Conservation (phyloP, 2,329 filamentous ascomycete species). For the Alternaria postmessia region DNA sequence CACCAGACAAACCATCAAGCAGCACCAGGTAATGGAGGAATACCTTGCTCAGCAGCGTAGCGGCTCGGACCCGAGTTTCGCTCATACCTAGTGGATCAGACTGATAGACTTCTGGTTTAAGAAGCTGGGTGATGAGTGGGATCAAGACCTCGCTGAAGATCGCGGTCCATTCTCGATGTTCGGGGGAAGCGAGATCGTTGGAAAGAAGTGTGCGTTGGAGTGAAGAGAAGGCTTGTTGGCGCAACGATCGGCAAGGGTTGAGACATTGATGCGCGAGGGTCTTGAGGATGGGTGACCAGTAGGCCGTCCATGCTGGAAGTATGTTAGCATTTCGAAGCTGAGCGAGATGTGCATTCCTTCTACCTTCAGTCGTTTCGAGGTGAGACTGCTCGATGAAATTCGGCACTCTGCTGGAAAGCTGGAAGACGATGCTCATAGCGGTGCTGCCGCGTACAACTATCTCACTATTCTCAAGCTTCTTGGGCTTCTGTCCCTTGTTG, state of each 20-base stretch:
- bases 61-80: slow-evolving; percentile 90
- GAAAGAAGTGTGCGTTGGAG: slow-evolving; percentile 87
- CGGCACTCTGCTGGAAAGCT: slow-evolving; percentile 82
- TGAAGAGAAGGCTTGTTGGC: slow-evolving; percentile 85
- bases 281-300: slow-evolving; percentile 95
- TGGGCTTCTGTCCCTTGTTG: slow-evolving; percentile 60
- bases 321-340: neutral
- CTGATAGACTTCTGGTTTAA: slow-evolving; percentile 95
- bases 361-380: slow-evolving; percentile 84
- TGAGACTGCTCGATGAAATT: slow-evolving; percentile 91
- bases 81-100: slow-evolving; percentile 92
- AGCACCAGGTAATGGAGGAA: slow-evolving; percentile 92
- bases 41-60: slow-evolving; percentile 91
- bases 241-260: slow-evolving; percentile 92
- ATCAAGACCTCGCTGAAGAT: slow-evolving; percentile 96
- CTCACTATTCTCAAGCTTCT: slow-evolving; percentile 70
- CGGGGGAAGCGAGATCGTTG: slow-evolving; percentile 80
- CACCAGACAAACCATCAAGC: slow-evolving; percentile 72
- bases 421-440: slow-evolving; percentile 81
- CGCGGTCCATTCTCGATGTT: slow-evolving; percentile 90
- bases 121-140: slow-evolving; percentile 82
- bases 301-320: slow-evolving; percentile 84
- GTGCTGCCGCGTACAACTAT: slow-evolving; percentile 79
- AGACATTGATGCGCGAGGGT: slow-evolving; percentile 89
- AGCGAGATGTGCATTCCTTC: slow-evolving; percentile 18